Conservation (phyloP, 2,329 filamentous ascomycete genomes). For the Xylaria sp. region DNA sequence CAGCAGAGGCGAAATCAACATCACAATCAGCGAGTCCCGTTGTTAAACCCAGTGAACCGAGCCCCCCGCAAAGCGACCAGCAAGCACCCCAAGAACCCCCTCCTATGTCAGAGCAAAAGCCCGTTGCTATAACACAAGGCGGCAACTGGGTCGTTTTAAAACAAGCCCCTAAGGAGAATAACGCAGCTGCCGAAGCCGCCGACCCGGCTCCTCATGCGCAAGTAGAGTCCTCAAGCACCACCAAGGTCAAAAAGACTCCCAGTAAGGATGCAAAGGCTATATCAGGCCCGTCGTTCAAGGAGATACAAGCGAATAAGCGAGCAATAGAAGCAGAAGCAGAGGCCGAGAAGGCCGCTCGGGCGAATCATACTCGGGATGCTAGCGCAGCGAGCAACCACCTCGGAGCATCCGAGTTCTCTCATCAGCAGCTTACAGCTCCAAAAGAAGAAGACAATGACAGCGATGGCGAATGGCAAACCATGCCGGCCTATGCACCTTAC, state of each 20-base stretch:
- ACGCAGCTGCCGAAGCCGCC: slow-evolving; percentile 1
- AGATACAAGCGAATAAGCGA: slow-evolving; percentile 39
- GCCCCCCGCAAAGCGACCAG: slow-evolving; percentile 45
- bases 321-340: slow-evolving; percentile 37
- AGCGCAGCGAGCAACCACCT: slow-evolving; percentile 47
- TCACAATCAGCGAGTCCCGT: slow-evolving; percentile 24
- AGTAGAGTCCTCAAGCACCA: slow-evolving; percentile 8
- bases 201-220: slow-evolving; percentile 16
- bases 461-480: slow-evolving; percentile 85
- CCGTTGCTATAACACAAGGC: slow-evolving; percentile 20
- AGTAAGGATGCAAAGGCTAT: slow-evolving; percentile 36
- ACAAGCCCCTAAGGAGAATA: slow-evolving; percentile 21
- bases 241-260: slow-evolving; percentile 29
- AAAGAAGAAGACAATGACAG: slow-evolving; percentile 61
- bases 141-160: too few relatives aligned
- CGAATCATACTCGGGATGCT: slow-evolving; percentile 46
- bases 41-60: slow-evolving; percentile 31
- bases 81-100: slow-evolving; percentile 49
- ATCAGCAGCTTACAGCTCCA: slow-evolving; percentile 74
- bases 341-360: slow-evolving; percentile 29
- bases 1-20: slow-evolving; percentile 25
- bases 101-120: slow-evolving; percentile 40
- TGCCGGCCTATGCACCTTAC: slow-evolving; percentile 91
- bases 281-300: slow-evolving; percentile 40
- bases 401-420: slow-evolving; percentile 81